Evolutionary conservation across 495 filamentous ascomycete genomes (phyloP), one percentile per base, ranked within the genome.

Genomic region (Clohesyomyces aquaticus): DNA sequence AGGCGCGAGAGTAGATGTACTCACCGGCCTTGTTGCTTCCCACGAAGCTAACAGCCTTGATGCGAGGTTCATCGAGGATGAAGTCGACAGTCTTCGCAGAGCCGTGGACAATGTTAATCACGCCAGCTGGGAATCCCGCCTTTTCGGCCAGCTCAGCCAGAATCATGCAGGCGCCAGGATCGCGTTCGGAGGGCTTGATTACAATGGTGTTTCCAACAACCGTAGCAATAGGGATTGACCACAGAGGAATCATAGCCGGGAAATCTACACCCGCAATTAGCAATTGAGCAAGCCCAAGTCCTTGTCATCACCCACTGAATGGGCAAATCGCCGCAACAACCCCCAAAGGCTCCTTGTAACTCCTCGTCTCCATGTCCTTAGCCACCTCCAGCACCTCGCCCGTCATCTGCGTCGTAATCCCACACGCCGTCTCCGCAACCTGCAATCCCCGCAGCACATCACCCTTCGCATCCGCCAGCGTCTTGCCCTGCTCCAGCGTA

Each of bases 41-140:
- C 45, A 99, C 94, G 65, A 99, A 99, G 79, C 86, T 90, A 70
- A 99, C 87, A n/a, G 94, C 94, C 83, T 98, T 98, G 80, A 99
- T 96, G 52, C 85, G 85, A 29, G 94, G 94, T 69, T 91, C 93
- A 73, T 99, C 94, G 49, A 99, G 83, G 72, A 99, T 95, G 77
- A 97, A 99, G 77, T 99, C 90, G 32, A 99, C 94, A 16, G 94
- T 91, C 76, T 86, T 87, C 61, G 91, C 88, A 21, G 92, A 82
- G 56, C 94, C 94, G 74, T 99, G 94, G 52, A 99, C 82, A 49
- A 99, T 85, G 80, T 96, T 99, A 63, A 99, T 81, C 12, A 99
- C 95, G 69, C 94, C 94, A 14, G 88, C 82, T 45, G 95, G 94
- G 79, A 98, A 93, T 16, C 94, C 94, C 32, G 94, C 95, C 77